Percentiles rank a stretch among this genome's conserved stretches.
These are phyloP conservation scores for Solanum neorickii DNA, from an alignment of 257 asterid genomes.

Conservation along the genomic window DNA sequence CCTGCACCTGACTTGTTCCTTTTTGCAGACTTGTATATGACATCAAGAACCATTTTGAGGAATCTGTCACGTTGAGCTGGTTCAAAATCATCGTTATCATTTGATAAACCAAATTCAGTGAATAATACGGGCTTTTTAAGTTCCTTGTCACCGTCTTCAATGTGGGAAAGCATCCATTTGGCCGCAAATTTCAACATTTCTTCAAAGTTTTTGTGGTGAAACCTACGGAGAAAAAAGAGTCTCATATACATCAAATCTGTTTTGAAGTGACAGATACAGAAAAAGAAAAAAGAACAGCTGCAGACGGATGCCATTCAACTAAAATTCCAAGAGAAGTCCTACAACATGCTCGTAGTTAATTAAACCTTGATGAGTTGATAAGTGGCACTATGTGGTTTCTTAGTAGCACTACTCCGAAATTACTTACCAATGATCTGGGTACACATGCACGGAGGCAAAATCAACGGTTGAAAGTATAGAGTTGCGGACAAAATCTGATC, in stretches of 20 bases:
- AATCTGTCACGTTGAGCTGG: constrained; percentile 55
- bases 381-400: too few relatives aligned
- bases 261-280: neutral
- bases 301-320: neutral
- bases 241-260: neutral
- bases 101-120: constrained; percentile 87
- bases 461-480: constrained; percentile 71
- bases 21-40: constrained; percentile 64
- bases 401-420: too few relatives aligned
- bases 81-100: constrained; percentile 57
- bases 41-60: constrained; percentile 58
- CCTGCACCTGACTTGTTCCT: constrained; percentile 68
- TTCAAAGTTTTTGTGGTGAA: constrained; percentile 61
- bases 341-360: neutral
- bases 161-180: constrained; percentile 93
- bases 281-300: neutral
- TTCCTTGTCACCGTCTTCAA: constrained; percentile 94
- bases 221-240: constrained; percentile 27
- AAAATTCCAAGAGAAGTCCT: neutral
- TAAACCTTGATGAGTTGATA: too few relatives aligned
- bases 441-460: constrained; percentile 91
- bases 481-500: constrained; percentile 89
- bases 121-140: constrained; percentile 77
- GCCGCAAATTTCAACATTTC: constrained; percentile 55
- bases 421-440: constrained; percentile 95